These are phyloP conservation scores for Tolypocladium inflatum DNA, from an alignment of 2,329 filamentous ascomycete genomes.

Conservation along the genomic window DNA sequence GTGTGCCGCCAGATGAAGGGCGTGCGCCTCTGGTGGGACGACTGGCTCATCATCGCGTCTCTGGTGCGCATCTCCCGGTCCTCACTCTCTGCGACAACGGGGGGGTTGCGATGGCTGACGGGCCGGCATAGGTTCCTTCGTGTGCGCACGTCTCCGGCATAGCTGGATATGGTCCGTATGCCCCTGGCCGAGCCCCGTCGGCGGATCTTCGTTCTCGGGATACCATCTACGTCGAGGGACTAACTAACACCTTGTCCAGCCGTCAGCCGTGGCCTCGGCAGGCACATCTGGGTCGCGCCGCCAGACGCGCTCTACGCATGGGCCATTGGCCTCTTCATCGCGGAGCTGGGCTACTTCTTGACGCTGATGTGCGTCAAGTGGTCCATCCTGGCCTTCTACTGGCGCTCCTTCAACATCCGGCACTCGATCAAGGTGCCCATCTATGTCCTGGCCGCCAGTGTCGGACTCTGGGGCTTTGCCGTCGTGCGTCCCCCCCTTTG, in stretches of 20 bases:
- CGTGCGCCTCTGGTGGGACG: constrained; percentile 12
- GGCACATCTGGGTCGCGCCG: constrained; percentile 13
- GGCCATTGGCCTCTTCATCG: constrained; percentile 12
- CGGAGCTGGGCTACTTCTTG: constrained; percentile 11
- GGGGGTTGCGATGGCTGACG: neutral
- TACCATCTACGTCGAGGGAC: neutral
- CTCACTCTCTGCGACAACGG: too few species aligned
- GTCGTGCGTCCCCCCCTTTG: constrained; percentile 7
- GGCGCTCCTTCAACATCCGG: constrained; percentile 12
- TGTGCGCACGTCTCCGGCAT: constrained; percentile 7
- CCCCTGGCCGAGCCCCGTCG: neutral
- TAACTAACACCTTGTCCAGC: constrained; percentile 3
- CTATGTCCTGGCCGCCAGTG: constrained; percentile 6
- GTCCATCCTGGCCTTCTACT: constrained; percentile 15
- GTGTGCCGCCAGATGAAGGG: constrained; percentile 9
- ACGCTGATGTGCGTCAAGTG: constrained; percentile 11
- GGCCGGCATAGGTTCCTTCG: constrained; percentile 2
- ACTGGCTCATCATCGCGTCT: constrained; percentile 13
- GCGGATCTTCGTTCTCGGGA: neutral
- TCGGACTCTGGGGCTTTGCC: constrained; percentile 10
- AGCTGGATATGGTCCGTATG: constrained; percentile 9
- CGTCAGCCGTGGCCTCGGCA: constrained; percentile 10
- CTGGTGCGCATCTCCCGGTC: constrained; percentile 7
- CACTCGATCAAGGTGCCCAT: constrained; percentile 11
- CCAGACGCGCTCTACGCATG: constrained; percentile 9